Base-by-base conservation (phyloP, 345 rosid species). In the Turritis glabra region DNA sequence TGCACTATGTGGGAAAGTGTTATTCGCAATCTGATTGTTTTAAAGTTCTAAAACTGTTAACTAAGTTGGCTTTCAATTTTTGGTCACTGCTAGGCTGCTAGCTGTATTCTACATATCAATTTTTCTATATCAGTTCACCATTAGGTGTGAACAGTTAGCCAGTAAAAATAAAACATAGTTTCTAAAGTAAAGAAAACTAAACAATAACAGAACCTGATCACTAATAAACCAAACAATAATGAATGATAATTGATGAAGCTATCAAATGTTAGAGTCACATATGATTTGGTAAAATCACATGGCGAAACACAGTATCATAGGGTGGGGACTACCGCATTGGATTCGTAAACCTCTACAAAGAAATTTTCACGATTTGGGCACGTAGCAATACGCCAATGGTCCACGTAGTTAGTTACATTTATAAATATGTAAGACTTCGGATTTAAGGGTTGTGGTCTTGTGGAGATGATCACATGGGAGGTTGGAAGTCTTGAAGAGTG, bases 381-480 rank as follows among this genome's bases (percentile, higher is more conserved):
- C 44, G 64, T 22, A 50, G 41, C 17, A 12, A 25, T 13, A 33
- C 7, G 1, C 17, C 7, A 64, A 1, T 38, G 76, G 66, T 56
- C 60, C 76, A 71, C 55, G 48, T 77, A 15, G 14, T 27, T 47
- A 8, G 23, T 44, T 18, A 27, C 30, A 8, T 61, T 32, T 8
- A 41, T n/a, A n/a, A 58, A 4, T 38, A 21, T 18, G 25, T 10
- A 55, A 27, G 41, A 71, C 67, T 40, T 77, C 1, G n/a, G 57
- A 76, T 54, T 61, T 55, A 63, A 77, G 71, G 26, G 52, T 64
- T 55, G 46, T 77, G 59, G 71, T 19, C 44, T 64, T 55, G 46
- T 77, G 59, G 19, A 76, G 72, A 32, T 55, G 37, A 51, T 69
- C 76, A 71, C 80, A 71, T 77, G 80, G 76, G 76, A 48, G 48